Base-by-base conservation (phyloP, 2,329 filamentous ascomycete genomes). In the Aspergillus sp. region DNA sequence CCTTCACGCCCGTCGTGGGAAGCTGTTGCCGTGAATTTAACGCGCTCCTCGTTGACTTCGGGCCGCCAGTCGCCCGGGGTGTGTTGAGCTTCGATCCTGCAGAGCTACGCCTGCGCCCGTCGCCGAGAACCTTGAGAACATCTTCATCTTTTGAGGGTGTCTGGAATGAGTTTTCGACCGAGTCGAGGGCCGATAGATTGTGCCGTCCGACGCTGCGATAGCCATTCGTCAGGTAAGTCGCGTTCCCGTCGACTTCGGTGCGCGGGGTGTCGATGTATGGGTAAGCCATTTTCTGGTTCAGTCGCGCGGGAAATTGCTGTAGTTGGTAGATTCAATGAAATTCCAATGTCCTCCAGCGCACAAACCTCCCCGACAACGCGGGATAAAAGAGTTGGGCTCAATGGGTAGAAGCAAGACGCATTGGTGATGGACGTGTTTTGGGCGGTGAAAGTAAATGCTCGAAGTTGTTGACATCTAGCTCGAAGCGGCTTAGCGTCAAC, bases 151-250 rank as follows among this genome's bases (percentile, higher is more conserved):
- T 93, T 27, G 82, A 84, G 22, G 89, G 93, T 30, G 90, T 92
- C 56, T 88, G 86, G 66, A 97, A 96, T 1, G 93, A 95, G 57
- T 90, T 87, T 71, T 96, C 91, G 68, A 92, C 88, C 52, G 91
- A 96, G 73, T 96, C 91, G 70, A 96, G 86, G 19, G 72, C 72
- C 24, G 75, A 77, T 17, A 78, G 63, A 52, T 77, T 73, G 50
- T 73, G 69, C 59, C 75, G 70, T 50, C 71, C 72, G 47, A 67
- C 73, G 63, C 75, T 78, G 70, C 91, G 88, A 66, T 86, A 80
- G 78, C 77, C 83, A 76, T 75, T 86, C 80, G 74, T 86, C 61
- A 96, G 81, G 75, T 88, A 93, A 64, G 92, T 96, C 75, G 86
- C 87, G 82, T 97, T 91, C 70, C 89, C 91, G 65, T 87, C 76